phyloP scores from a whole-genome alignment of 345 rosid species.

The Eucalyptus guilfoylei region DNA sequence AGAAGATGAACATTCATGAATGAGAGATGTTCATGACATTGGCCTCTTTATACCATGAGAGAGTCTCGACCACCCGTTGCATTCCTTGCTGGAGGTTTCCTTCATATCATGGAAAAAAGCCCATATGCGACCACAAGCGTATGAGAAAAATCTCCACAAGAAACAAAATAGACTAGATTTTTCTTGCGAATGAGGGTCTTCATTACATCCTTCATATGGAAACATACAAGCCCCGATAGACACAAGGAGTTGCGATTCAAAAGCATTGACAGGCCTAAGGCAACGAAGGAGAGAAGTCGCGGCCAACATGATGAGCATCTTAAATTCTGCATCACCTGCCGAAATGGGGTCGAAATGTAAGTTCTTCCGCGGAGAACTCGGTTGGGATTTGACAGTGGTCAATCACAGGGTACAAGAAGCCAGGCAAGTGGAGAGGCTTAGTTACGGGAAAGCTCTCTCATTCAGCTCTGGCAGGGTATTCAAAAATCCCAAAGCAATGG shows the following conservation, averaged over 20 bases:
- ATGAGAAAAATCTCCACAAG: background rate
- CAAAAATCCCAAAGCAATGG: constrained; percentile 3
- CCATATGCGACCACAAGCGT: background rate
- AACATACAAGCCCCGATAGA: background rate
- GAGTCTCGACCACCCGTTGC: background rate
- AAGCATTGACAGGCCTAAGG: background rate
- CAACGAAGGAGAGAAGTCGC: background rate
- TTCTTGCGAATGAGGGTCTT: background rate
- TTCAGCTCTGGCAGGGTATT: background rate
- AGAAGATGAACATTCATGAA: background rate
- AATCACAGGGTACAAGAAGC: background rate
- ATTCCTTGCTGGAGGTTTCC: background rate
- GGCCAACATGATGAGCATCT: background rate
- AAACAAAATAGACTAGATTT: background rate
- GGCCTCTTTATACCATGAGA: background rate
- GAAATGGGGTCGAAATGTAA: background rate
- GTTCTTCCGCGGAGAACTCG: background rate
- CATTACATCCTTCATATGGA: background rate
- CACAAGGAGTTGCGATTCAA: background rate
- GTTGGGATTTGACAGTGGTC: background rate
- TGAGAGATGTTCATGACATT: background rate
- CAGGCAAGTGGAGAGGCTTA: background rate
- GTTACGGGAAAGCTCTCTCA: background rate
- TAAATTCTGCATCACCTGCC: background rate
- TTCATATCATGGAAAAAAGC: background rate